These are phyloP conservation scores for Letharia lupina DNA, from an alignment of 495 filamentous ascomycete species.

Conservation along the genomic window DNA sequence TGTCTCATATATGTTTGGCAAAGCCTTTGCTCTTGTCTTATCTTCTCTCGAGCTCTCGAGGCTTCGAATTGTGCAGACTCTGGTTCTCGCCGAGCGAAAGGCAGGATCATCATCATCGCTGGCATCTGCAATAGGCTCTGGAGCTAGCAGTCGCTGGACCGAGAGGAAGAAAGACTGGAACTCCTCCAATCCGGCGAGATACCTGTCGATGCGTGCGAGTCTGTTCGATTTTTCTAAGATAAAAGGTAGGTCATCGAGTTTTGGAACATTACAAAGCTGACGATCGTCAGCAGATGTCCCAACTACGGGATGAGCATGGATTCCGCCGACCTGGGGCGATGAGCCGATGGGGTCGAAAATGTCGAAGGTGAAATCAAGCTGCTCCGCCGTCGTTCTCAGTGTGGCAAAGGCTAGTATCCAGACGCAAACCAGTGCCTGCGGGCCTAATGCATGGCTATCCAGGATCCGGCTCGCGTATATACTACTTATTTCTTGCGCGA, in stretches of 20 bases:
- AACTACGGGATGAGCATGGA: not conserved
- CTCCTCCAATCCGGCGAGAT: constrained; percentile 18
- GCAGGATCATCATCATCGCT: not conserved
- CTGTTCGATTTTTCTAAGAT: constrained; percentile 17
- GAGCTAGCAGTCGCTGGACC: constrained; percentile 5
- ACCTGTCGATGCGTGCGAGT: constrained; percentile 14
- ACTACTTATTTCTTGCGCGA: constrained; percentile 5
- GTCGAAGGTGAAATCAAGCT: constrained; percentile 19
- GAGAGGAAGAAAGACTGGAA: constrained; percentile 16
- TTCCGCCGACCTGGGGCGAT: not conserved
- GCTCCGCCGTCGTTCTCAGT: constrained; percentile 15
- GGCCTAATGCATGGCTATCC: constrained; percentile 13
- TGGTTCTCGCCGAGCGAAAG: not conserved
- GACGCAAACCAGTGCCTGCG: constrained; percentile 13
- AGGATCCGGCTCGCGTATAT: constrained; percentile 1
- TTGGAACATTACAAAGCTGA: not conserved
- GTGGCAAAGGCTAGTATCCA: constrained; percentile 18
- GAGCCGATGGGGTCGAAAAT: constrained; percentile 17
- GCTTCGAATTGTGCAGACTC: constrained; percentile 9
- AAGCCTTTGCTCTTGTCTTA: constrained; percentile 17
- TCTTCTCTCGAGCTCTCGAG: constrained; percentile 15
- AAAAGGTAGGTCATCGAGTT: constrained; percentile 6
- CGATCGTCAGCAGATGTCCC: not conserved
- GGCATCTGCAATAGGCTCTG: not conserved
- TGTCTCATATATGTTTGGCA: constrained; percentile 20